Percentiles rank a stretch among this genome's conserved stretches.
phyloP scores from a whole-genome alignment of 2,329 filamentous ascomycete species.

The Stagonosporopsis rhizophila region DNA sequence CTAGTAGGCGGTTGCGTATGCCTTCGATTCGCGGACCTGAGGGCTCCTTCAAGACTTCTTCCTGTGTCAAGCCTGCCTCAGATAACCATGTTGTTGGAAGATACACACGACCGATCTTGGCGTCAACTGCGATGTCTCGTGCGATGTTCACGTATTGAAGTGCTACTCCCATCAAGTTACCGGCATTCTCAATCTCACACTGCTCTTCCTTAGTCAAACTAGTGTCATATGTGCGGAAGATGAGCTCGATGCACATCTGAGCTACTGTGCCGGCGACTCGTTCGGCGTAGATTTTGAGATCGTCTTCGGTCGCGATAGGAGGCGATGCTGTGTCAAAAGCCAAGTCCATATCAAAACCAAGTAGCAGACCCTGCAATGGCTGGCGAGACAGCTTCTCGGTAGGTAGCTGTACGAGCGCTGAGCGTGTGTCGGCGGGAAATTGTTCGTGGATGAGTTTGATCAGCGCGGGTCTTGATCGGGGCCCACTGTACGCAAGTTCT shows the following conservation, averaged over 20 bases:
- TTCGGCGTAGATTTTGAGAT: slow-evolving; percentile 69
- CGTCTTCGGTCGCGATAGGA: slow-evolving; percentile 65
- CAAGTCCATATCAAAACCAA: slow-evolving; percentile 74
- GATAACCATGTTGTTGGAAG: slow-evolving; percentile 70
- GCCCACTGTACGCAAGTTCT: slow-evolving; percentile 57
- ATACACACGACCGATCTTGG: slow-evolving; percentile 71
- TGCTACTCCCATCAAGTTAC: slow-evolving; percentile 72
- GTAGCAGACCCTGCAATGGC: slow-evolving; percentile 69
- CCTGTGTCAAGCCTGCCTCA: slow-evolving; percentile 61
- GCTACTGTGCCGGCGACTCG: slow-evolving; percentile 77
- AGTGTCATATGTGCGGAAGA: slow-evolving; percentile 64
- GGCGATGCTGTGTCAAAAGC: slow-evolving; percentile 54
- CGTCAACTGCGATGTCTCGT: slow-evolving; percentile 74
- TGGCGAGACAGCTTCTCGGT: slow-evolving; percentile 61
- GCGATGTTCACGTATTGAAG: slow-evolving; percentile 82
- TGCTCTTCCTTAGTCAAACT: slow-evolving; percentile 41
- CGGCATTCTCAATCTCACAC: slow-evolving; percentile 61
- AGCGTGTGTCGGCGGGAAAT: slow-evolving; percentile 61
- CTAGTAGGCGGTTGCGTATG: slow-evolving; percentile 63
- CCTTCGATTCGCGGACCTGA: slow-evolving; percentile 55
- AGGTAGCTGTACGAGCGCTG: slow-evolving; percentile 67
- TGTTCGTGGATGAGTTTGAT: slow-evolving; percentile 52
- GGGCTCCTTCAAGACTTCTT: slow-evolving; percentile 62
- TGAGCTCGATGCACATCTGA: slow-evolving; percentile 70
- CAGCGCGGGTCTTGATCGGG: slow-evolving; percentile 16